Percentiles rank a stretch among this genome's conserved stretches.
Evolutionary conservation across 805 yeast genomes (phyloP).

Genomic region (Ogataea dorogensis): DNA sequence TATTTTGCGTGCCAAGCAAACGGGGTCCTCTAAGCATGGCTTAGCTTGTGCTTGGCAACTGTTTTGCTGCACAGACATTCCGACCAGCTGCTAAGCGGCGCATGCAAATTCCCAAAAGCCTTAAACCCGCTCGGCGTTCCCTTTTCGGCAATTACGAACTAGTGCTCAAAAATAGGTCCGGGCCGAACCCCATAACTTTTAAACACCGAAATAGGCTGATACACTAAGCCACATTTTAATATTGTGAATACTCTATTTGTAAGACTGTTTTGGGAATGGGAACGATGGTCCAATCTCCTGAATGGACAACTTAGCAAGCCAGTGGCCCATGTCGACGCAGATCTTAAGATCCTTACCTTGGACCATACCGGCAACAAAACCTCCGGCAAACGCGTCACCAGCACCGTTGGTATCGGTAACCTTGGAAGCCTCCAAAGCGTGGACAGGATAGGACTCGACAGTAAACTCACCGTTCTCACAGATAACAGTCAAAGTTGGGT

Average conservation of each 20-base stretch:
- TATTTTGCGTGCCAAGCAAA: too few relatives aligned
- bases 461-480: conserved; percentile 48
- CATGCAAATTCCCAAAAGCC: neutral
- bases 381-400: conserved; percentile 98
- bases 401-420: conserved; percentile 97
- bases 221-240: neutral
- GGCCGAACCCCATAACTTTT: neutral
- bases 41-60: too few relatives aligned
- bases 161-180: too few relatives aligned
- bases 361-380: conserved; percentile 87
- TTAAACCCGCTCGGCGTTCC: conserved; percentile 6
- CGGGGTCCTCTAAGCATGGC: too few relatives aligned
- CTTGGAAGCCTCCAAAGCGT: conserved; percentile 61
- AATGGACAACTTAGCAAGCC: conserved; percentile 91
- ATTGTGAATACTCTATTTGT: conserved; percentile 22
- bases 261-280: conserved; percentile 73
- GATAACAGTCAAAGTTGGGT: conserved; percentile 78
- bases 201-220: too few relatives aligned
- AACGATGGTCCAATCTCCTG: conserved; percentile 94
- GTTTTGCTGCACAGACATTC: too few relatives aligned
- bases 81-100: too few relatives aligned
- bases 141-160: neutral
- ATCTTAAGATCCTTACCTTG: conserved; percentile 61
- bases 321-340: conserved; percentile 82
- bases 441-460: conserved; percentile 62